Conservation (phyloP, 1,284 basidiomycete species). For the Ceratobasidium sp. region DNA sequence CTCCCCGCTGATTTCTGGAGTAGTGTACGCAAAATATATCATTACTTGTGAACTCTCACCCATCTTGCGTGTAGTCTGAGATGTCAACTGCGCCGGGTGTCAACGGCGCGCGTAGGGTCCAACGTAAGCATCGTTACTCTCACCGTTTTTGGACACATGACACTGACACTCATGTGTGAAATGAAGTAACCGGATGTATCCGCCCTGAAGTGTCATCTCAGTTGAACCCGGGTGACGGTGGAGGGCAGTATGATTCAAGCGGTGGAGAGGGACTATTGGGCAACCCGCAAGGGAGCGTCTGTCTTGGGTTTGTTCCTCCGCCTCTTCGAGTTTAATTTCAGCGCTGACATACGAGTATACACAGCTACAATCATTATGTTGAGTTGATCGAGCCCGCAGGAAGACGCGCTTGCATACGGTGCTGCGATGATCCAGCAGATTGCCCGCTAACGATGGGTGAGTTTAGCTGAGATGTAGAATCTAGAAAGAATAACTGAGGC, state of each 20-base stretch:
- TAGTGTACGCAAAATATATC: conserved; percentile 36
- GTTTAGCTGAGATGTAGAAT: background rate
- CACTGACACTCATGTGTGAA: background rate
- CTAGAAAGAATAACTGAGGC: background rate
- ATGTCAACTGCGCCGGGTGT: conserved; percentile 40
- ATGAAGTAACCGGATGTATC: conserved; percentile 45
- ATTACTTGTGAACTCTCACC: background rate
- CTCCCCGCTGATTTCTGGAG: conserved; percentile 47
- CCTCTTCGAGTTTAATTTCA: background rate
- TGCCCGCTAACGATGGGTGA: conserved; percentile 45
- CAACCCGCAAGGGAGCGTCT: conserved; percentile 49
- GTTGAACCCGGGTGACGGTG: conserved; percentile 48
- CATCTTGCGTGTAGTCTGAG: background rate
- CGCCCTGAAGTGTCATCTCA: conserved; percentile 32
- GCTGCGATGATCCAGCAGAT: conserved; percentile 49
- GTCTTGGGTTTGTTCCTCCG: conserved; percentile 45
- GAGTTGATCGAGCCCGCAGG: conserved; percentile 51
- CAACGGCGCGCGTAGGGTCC: conserved; percentile 38
- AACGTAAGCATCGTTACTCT: conserved; percentile 26
- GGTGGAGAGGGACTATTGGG: conserved; percentile 50
- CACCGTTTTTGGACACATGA: background rate
- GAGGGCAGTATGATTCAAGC: conserved; percentile 52
- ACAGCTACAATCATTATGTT: conserved; percentile 50
- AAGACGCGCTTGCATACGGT: conserved; percentile 50
- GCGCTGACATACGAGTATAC: background rate